Conservation (phyloP, 305 asterid genomes). For the Solanum chacoense region DNA sequence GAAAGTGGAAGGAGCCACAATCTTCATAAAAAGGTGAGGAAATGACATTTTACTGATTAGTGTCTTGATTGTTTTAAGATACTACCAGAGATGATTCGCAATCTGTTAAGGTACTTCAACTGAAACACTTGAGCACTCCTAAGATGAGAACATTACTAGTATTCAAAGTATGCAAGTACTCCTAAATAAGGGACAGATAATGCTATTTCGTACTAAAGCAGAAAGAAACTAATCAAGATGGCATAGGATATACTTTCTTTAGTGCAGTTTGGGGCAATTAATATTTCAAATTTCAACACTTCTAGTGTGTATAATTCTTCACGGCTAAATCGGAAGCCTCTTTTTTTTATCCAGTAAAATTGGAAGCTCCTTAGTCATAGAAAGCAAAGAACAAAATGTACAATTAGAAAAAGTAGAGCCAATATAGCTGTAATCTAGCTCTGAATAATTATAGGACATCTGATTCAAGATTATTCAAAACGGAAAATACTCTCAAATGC, state of each 20-base stretch:
- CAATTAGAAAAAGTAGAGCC: not conserved
- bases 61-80: not conserved
- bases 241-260: not conserved
- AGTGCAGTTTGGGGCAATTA: not conserved
- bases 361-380: not conserved
- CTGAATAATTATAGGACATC: not conserved
- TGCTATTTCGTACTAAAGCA: not conserved
- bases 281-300: not conserved
- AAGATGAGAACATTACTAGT: not conserved
- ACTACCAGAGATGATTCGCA: not conserved
- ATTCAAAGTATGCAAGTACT: not conserved
- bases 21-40: not conserved
- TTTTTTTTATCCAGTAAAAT: not conserved
- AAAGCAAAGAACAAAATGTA: not conserved
- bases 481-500: not conserved
- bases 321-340: not conserved
- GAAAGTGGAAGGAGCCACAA: not conserved
- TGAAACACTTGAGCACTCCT: not conserved
- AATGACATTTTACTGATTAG: not conserved
- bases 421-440: not conserved
- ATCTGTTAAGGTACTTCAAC: not conserved
- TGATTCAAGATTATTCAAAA: not conserved
- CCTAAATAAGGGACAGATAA: not conserved
- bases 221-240: not conserved
- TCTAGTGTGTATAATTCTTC: not conserved